Evolutionary conservation across 768 basidiomycete species (phyloP), one percentile per base, ranked within the genome.

Genomic region (Russula brevipes): DNA sequence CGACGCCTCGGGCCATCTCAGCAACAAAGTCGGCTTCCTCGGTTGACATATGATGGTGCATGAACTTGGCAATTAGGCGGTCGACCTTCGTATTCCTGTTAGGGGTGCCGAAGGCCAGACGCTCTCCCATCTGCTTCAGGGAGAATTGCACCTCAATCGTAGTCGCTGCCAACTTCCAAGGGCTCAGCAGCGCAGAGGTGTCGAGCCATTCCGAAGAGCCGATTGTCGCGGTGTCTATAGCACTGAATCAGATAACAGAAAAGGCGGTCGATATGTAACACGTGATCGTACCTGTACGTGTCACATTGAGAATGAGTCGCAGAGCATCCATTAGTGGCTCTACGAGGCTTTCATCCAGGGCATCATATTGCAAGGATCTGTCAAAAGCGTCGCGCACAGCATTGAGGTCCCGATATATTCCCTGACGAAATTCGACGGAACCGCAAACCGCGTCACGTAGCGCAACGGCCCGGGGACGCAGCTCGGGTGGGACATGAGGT

Each of bases 21-120:
- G 88, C 88, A 5, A 92, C 85, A 68, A 91, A 89, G 65, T 86
- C 88, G 0, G 89, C 89, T 72, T 92, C 87, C 67, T 92, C 89
- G 0, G 85, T 82, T 16, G 86, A 84, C 73, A 90, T 85, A 9
- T 84, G 85, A 62, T 88, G 84, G 63, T 82, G 85, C 68, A 93
- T 88, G 8, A 92, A 76, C 70, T 83, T 82, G 5, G 81, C 77
- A 0, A 85, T 85, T 54, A 92, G 76, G 64, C 80, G 85, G 68
- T 89, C 85, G 44, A 93, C 76, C 55, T 82, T 84, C 16, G 79
- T 77, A 45, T 81, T 81, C n/a, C 87, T 86, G 11, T 78, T 76
- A 74, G 78, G 81, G 10, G 79, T 76, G 45, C 85, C 84, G 44
- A 82, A 80, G n/a, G 78, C 75, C 38, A 92, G 78, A 11, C 84